A percentile compares a stretch with the other conserved stretches of the same genome.
Evolutionary conservation across 2,329 filamentous ascomycete species (phyloP).

Genomic region (Aspergillus alliaceus): DNA sequence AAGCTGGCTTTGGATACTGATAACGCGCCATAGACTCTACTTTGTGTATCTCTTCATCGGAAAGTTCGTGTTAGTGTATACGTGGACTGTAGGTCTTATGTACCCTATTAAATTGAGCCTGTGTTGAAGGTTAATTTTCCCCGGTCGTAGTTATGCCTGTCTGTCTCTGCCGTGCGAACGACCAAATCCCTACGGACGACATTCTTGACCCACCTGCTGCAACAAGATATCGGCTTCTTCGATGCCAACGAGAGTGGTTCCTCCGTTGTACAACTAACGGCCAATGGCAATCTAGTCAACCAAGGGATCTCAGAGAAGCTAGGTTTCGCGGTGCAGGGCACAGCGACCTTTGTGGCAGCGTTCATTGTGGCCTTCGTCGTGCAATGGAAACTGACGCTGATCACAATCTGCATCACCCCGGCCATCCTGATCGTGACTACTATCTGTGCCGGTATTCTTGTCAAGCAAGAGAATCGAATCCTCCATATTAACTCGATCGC

Average conservation of each 20-base stretch:
- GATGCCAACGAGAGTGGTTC: background rate
- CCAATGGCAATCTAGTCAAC: conserved; percentile 38
- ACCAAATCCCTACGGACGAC: background rate
- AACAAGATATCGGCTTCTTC: conserved; percentile 6
- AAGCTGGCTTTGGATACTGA: no score
- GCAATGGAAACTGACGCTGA: conserved; percentile 47
- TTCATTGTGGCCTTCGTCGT: conserved; percentile 42
- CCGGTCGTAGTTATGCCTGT: background rate
- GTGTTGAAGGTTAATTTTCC: background rate
- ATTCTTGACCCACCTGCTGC: conserved; percentile 1
- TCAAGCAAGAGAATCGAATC: conserved; percentile 26
- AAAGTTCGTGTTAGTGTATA: conserved; percentile 1
- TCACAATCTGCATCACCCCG: conserved; percentile 49
- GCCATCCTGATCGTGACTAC: conserved; percentile 36
- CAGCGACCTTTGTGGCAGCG: conserved; percentile 40
- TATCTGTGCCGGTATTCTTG: conserved; percentile 21
- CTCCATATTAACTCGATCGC: conserved; percentile 46
- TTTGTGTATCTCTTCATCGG: conserved; percentile 4
- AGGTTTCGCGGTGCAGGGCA: conserved; percentile 29
- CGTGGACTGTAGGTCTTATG: background rate
- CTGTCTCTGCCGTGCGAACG: background rate
- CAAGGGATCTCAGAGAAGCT: conserved; percentile 44
- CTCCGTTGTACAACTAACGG: conserved; percentile 11
- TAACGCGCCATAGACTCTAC: background rate
- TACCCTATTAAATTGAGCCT: no score